Evolutionary conservation across 768 basidiomycete species (phyloP), one percentile per base, ranked within the genome.

Genomic region (Rhodotorula babjevae): DNA sequence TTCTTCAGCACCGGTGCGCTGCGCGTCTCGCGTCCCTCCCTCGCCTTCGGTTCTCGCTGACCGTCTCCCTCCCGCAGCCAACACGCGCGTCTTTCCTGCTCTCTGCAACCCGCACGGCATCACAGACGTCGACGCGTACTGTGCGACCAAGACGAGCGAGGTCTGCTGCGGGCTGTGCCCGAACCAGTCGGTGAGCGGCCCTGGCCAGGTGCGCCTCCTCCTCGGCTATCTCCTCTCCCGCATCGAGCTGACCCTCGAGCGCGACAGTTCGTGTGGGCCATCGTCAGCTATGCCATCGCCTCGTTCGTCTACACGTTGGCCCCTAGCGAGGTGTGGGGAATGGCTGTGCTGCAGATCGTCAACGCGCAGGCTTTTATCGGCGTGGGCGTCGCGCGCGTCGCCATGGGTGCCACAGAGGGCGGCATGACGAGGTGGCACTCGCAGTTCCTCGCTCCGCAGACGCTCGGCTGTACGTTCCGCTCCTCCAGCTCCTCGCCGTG

Each of bases 51-150:
- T 2, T n/a, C 33, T 12, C 19, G 10, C 56, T 36, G 33, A 60
- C 11, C 31, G 10, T 25, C 4, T 50, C 14, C 49, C 14, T 11
- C 31, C 4, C 33, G 18, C 56, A 36, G 63, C 58, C 2, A 70
- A 65, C 64, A 44, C 49, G 31, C 0, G 47, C 42, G 42, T 65
- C 29, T 65, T 70, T 16, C 59, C 64, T 2, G 3, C 3, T 10
- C 25, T 42, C 5, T 65, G 63, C 59, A 59, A 61, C 42, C 36
- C 47, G 2, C 50, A 29, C 18, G 64, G 64, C 7, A 61, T 62
- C 40, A 68, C 68, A 31, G 69, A 70, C 31, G 69, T 61, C 50
- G 69, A 70, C 59, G 42, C 25, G 18, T 70, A 70, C 64, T 70
- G 69, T 53, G 44, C 59, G 11, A 40, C n/a, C 15, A 42, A 36